These are phyloP conservation scores for Elymus sibiricus DNA, from an alignment of 176 grass and related monocot genomes.

Conservation along the genomic window DNA sequence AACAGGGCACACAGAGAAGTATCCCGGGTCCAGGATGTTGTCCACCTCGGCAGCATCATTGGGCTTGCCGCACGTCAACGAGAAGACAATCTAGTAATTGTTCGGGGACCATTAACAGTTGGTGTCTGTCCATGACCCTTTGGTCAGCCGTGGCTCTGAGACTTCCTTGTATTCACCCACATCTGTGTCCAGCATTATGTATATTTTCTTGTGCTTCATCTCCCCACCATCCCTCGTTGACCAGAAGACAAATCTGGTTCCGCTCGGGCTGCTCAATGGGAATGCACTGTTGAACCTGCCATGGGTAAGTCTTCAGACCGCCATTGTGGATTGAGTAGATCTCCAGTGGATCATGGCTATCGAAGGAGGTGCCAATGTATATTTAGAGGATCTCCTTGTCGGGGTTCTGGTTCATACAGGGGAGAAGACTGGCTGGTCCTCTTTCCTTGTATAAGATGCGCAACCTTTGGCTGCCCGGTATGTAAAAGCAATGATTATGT, in stretches of 20 bases:
- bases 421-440: too few relatives aligned
- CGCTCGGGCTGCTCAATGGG: background rate
- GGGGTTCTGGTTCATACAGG: too few relatives aligned
- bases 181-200: constrained; percentile 9
- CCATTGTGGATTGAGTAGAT: constrained; percentile 19
- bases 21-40: too few relatives aligned
- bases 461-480: too few relatives aligned
- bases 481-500: too few relatives aligned
- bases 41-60: too few relatives aligned
- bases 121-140: constrained; percentile 11
- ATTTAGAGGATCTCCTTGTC: too few relatives aligned
- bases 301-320: background rate
- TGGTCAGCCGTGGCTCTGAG: background rate
- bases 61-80: constrained; percentile 16
- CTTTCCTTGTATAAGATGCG: too few relatives aligned
- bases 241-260: background rate
- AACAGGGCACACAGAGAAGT: background rate
- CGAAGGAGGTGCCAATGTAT: too few relatives aligned
- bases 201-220: constrained; percentile 4
- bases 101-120: constrained; percentile 19
- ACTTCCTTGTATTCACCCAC: background rate
- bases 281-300: constrained; percentile 13
- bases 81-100: constrained; percentile 40
- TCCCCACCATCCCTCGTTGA: constrained; percentile 7
- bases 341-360: background rate